Conservation (phyloP, 169 alveolate species). For the Plasmodium berghei region DNA sequence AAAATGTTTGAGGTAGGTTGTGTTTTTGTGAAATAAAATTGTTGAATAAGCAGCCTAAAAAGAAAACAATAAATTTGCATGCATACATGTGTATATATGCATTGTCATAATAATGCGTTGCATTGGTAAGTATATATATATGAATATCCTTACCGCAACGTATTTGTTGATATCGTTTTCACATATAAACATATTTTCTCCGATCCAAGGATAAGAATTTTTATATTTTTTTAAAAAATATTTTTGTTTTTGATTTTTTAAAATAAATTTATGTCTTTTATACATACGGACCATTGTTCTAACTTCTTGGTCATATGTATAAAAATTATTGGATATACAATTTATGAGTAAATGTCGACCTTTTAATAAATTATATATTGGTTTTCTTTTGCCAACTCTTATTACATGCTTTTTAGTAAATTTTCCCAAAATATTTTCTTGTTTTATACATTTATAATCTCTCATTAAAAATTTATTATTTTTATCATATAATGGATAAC, state of each 20-base stretch:
- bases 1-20: conserved; percentile 55
- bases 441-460: conserved; percentile 58
- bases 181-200: conserved; percentile 35
- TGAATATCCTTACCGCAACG: conserved; percentile 27
- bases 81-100: neutral
- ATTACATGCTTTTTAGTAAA: conserved; percentile 38
- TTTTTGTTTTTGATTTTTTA: conserved; percentile 30
- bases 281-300: conserved; percentile 31
- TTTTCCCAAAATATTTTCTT: conserved; percentile 35
- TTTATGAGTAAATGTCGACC: conserved; percentile 37
- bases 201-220: conserved; percentile 64
- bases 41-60: conserved; percentile 52
- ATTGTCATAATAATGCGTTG: neutral
- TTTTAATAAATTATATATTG: neutral
- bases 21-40: conserved; percentile 46
- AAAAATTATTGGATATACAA: conserved; percentile 21
- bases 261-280: conserved; percentile 34
- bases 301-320: conserved; percentile 40
- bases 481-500: conserved; percentile 42
- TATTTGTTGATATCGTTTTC: conserved; percentile 29
- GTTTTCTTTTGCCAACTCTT: conserved; percentile 9
- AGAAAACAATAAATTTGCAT: neutral
- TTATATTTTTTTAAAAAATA: conserved; percentile 28
- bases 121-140: neutral
- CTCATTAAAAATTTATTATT: conserved; percentile 34